A percentile compares a stretch with the other conserved stretches of the same genome.
Conservation (phyloP, 2,329 filamentous ascomycete species). For the Colletotrichum zoysiae region DNA sequence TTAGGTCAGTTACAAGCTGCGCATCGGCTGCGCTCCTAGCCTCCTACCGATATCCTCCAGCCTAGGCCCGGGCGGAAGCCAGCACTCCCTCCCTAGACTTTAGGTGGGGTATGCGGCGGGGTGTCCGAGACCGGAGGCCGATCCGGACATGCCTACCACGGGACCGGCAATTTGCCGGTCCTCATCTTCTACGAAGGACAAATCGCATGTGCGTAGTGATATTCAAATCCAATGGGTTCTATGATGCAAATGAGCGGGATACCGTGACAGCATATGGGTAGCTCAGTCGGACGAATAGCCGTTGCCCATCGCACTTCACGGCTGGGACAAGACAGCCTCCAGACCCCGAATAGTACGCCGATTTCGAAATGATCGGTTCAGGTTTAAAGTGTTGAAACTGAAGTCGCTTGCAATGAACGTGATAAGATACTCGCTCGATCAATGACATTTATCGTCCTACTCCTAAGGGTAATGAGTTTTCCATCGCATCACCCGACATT, state of each 20-base stretch:
- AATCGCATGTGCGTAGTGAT: neutral
- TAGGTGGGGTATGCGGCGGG: neutral
- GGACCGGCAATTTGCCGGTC: conserved; percentile 38
- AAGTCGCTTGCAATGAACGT: too few relatives aligned
- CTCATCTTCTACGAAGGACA: neutral
- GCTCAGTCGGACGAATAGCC: neutral
- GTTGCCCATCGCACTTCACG: too few relatives aligned
- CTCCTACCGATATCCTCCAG: conserved; percentile 3
- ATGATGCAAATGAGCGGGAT: neutral
- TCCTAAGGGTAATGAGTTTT: neutral
- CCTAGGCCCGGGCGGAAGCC: neutral
- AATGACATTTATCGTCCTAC: too few relatives aligned
- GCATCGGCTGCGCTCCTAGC: neutral
- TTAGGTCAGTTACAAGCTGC: too few relatives aligned
- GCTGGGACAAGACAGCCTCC: too few relatives aligned
- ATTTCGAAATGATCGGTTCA: too few relatives aligned
- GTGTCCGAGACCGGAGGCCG: conserved; percentile 34
- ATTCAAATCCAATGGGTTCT: neutral
- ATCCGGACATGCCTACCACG: conserved; percentile 15
- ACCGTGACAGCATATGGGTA: too few relatives aligned
- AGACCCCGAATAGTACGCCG: too few relatives aligned
- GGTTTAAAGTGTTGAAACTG: too few relatives aligned
- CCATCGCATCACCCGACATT: neutral
- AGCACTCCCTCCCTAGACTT: neutral
- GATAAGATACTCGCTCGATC: too few relatives aligned